These are phyloP conservation scores for Kodamaea kaohsiungensis DNA, from an alignment of 805 yeast genomes.

Conservation along the genomic window DNA sequence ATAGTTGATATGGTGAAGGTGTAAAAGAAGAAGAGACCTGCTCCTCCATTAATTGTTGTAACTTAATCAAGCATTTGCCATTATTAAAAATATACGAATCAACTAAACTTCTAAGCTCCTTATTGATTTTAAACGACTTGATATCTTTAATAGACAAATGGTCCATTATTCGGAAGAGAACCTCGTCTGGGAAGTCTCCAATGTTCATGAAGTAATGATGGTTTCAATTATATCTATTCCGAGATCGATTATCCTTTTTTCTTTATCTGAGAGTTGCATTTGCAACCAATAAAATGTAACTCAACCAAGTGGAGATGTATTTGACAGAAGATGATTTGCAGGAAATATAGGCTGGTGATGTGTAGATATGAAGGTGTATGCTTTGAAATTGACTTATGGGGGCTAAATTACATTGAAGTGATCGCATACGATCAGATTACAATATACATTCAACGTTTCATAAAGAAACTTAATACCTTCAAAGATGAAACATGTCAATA, in stretches of 20 bases:
- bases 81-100: slow-evolving; percentile 10
- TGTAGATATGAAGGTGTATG: too few species aligned
- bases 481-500: too few species aligned
- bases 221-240: not conserved
- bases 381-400: too few species aligned
- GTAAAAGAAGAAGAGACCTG: not conserved
- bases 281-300: not conserved
- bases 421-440: too few species aligned
- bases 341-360: too few species aligned
- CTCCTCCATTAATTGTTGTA: not conserved
- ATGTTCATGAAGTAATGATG: not conserved
- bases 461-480: too few species aligned
- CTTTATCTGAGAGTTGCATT: not conserved
- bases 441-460: too few species aligned
- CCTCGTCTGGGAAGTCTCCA: slow-evolving; percentile 10
- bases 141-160: slow-evolving; percentile 4
- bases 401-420: too few species aligned
- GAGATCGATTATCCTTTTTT: not conserved
- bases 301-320: too few species aligned
- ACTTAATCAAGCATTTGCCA: slow-evolving; percentile 7
- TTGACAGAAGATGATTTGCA: too few species aligned
- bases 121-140: slow-evolving; percentile 7
- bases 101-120: slow-evolving; percentile 4
- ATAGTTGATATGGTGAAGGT: not conserved
- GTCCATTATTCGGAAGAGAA: slow-evolving; percentile 5